phyloP scores from a whole-genome alignment of 345 rosid species.

The Lumnitzera racemosa region DNA sequence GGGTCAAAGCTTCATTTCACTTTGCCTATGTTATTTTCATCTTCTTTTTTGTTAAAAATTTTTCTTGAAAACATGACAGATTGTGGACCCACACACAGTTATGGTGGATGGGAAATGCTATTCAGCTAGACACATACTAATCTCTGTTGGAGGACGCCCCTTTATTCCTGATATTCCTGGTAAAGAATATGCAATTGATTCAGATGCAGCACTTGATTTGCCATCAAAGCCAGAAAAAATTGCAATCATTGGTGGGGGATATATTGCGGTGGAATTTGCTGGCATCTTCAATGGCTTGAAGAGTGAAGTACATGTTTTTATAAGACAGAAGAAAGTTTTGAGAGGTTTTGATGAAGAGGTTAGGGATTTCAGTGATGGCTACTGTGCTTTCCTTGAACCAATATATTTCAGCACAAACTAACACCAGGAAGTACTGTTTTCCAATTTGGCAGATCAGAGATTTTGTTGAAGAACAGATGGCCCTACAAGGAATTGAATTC shows the following conservation, averaged over 20 bases:
- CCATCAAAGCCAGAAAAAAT: conserved; percentile 73
- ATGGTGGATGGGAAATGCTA: conserved; percentile 79
- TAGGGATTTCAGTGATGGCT: conserved; percentile 10
- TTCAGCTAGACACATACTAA: conserved; percentile 63
- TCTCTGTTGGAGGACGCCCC: conserved; percentile 89
- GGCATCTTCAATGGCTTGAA: conserved; percentile 78
- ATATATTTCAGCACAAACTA: neutral
- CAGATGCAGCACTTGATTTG: conserved; percentile 96
- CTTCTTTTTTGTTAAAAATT: neutral
- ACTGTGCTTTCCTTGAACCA: conserved; percentile 2
- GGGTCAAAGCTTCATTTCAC: neutral
- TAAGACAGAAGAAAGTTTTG: conserved; percentile 81
- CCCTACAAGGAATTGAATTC: conserved; percentile 84
- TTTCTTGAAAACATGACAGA: conserved; percentile 24
- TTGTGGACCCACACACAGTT: conserved; percentile 79
- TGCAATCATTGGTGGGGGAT: conserved; percentile 91
- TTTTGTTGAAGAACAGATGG: conserved; percentile 84
- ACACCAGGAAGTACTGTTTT: neutral
- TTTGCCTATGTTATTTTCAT: neutral
- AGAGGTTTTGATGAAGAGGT: conserved; percentile 98
- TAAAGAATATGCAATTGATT: conserved; percentile 73
- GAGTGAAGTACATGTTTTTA: conserved; percentile 89
- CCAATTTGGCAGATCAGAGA: conserved; percentile 61
- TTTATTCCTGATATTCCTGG: conserved; percentile 91
- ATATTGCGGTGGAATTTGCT: conserved; percentile 84